phyloP scores from a whole-genome alignment of 2,329 filamentous ascomycete genomes.

The Trichoderma atroviride region DNA sequence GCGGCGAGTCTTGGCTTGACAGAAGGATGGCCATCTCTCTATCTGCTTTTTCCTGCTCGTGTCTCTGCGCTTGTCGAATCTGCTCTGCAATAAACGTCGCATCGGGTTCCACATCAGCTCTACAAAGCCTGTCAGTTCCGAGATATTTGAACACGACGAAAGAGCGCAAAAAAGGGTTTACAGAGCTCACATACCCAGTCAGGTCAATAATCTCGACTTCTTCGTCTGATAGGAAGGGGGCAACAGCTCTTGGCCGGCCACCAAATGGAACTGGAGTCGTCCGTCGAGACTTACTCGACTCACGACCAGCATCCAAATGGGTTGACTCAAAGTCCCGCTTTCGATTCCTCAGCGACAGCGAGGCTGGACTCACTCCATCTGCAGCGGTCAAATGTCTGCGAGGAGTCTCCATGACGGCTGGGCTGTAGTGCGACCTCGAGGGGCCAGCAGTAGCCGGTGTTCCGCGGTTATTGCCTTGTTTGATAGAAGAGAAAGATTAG shows the following conservation, averaged over 20 bases:
- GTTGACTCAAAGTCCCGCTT: slow-evolving; percentile 37
- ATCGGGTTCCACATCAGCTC: slow-evolving; percentile 41
- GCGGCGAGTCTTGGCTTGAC: slow-evolving; percentile 31
- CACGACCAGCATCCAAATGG: slow-evolving; percentile 26
- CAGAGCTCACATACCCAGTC: slow-evolving; percentile 41
- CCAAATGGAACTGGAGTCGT: slow-evolving; percentile 33
- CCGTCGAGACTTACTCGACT: slow-evolving; percentile 41
- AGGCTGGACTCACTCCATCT: slow-evolving; percentile 27
- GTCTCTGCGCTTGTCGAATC: slow-evolving; percentile 40
- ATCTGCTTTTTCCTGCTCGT: slow-evolving; percentile 37
- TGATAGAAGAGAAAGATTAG: slow-evolving; percentile 5
- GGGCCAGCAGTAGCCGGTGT: neutral
- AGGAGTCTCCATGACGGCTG: slow-evolving; percentile 32
- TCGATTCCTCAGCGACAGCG: slow-evolving; percentile 34
- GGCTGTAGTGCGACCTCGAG: neutral
- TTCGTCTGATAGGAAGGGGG: neutral
- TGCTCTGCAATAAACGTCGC: slow-evolving; percentile 40
- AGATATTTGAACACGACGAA: neutral
- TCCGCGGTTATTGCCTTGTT: neutral
- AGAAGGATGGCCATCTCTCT: slow-evolving; percentile 36
- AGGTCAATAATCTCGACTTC: slow-evolving; percentile 45
- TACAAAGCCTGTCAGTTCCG: slow-evolving; percentile 32
- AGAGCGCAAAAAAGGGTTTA: neutral
- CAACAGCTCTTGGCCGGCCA: neutral
- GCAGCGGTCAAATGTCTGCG: slow-evolving; percentile 10